A percentile compares a stretch with the other conserved stretches of the same genome.
Conservation (phyloP, 176 grass and related monocot genomes). For the Coix lacrymajobi region DNA sequence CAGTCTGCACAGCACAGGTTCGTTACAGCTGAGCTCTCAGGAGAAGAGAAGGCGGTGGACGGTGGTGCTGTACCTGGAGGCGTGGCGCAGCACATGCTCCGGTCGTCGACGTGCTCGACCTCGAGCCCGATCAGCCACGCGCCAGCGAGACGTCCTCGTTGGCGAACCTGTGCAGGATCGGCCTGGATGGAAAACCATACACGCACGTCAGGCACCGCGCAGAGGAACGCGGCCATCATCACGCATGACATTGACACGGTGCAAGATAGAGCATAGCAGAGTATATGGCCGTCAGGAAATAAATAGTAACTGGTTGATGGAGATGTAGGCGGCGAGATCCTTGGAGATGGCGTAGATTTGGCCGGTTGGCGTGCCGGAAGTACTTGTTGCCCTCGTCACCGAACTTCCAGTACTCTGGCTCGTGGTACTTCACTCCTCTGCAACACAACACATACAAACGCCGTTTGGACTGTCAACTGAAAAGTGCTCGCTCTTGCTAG, state of each 20-base stretch:
- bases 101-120: slow-evolving; percentile 81
- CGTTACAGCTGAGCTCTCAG: neutral
- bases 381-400: slow-evolving; percentile 91
- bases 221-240: too few relatives aligned
- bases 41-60: neutral
- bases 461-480: too few relatives aligned
- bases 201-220: neutral
- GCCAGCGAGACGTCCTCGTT: slow-evolving; percentile 84
- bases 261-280: too few relatives aligned
- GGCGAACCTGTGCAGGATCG: slow-evolving; percentile 77
- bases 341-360: slow-evolving; percentile 96
- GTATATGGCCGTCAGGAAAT: neutral
- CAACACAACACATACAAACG: neutral
- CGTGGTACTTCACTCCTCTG: slow-evolving; percentile 91
- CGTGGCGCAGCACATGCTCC: slow-evolving; percentile 87
- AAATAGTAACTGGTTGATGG: slow-evolving; percentile 53
- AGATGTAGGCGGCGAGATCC: slow-evolving; percentile 86
- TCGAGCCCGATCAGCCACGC: slow-evolving; percentile 86
- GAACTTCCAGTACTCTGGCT: slow-evolving; percentile 97
- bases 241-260: neutral
- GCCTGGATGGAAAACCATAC: slow-evolving; percentile 36
- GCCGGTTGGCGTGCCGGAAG: slow-evolving; percentile 90
- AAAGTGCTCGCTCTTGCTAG: too few relatives aligned
- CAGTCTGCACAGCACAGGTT: slow-evolving; percentile 38
- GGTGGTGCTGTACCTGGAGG: slow-evolving; percentile 54